phyloP scores from a whole-genome alignment of 2,329 filamentous ascomycete species.

The Penicillium italicum region DNA sequence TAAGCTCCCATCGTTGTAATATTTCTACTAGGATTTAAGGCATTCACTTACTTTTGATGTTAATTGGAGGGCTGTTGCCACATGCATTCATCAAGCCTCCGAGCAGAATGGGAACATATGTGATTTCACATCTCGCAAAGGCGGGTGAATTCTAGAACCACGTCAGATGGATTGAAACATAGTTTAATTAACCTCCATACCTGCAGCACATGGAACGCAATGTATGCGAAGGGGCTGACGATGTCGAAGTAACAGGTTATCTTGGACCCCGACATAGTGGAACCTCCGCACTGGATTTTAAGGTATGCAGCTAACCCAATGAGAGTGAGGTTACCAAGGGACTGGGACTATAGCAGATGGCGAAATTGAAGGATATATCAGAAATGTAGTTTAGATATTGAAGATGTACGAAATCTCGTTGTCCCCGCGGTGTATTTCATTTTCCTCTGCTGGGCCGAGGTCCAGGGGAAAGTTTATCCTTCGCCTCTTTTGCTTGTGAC shows the following conservation, averaged over 20 bases:
- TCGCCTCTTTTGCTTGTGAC: no score
- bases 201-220: conserved; percentile 13
- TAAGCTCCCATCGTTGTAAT: conserved; percentile 17
- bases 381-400: neutral
- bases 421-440: neutral
- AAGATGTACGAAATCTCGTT: neutral
- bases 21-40: neutral
- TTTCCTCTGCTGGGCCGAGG: neutral
- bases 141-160: conserved; percentile 11
- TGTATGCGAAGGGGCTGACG: conserved; percentile 16
- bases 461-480: neutral
- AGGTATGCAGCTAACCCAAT: neutral
- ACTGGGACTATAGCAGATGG: neutral
- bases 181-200: no score
- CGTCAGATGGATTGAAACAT: neutral
- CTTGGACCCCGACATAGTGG: conserved; percentile 7
- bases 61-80: conserved; percentile 13
- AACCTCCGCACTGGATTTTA: neutral
- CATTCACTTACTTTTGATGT: conserved; percentile 10
- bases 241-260: conserved; percentile 18
- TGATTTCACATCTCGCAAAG: conserved; percentile 13
- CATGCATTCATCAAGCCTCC: conserved; percentile 15
- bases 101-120: conserved; percentile 14
- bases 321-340: neutral
- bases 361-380: neutral